phyloP scores from a whole-genome alignment of 2,329 filamentous ascomycete species.

The Pestalotiopsis sp. region DNA sequence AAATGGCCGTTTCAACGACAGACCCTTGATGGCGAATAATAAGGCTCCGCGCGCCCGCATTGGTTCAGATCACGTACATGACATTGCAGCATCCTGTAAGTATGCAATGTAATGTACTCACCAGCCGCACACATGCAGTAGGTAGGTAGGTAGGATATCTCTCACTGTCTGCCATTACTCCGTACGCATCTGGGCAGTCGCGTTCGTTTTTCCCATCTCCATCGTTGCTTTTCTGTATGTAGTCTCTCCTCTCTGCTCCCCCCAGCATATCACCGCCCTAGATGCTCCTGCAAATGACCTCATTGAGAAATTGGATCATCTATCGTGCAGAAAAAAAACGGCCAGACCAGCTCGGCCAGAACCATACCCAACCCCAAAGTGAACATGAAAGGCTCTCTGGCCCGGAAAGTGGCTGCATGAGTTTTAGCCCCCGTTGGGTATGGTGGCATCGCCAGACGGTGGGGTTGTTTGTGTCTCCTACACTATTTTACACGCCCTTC shows the following conservation, averaged over 20 bases:
- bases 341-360: neutral
- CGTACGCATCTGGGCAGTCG: too few species aligned
- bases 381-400: neutral
- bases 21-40: neutral
- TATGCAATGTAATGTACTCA: neutral
- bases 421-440: slow-evolving; percentile 13
- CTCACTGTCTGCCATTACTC: neutral
- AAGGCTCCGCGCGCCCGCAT: neutral
- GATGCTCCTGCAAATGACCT: neutral
- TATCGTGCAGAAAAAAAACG: neutral
- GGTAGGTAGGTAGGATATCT: neutral
- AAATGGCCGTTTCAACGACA: neutral
- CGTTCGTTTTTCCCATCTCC: neutral
- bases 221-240: neutral
- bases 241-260: neutral
- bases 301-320: neutral
- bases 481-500: neutral
- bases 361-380: neutral
- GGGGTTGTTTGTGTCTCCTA: slow-evolving; percentile 9
- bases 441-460: slow-evolving; percentile 13
- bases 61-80: neutral
- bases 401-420: slow-evolving; percentile 14
- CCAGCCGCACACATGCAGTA: neutral
- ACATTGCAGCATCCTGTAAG: neutral
- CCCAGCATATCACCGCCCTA: neutral